A percentile compares a stretch with the other conserved stretches of the same genome.
These are phyloP conservation scores for Eucommia ulmoides DNA, from an alignment of 257 asterid species.

Conservation along the genomic window DNA sequence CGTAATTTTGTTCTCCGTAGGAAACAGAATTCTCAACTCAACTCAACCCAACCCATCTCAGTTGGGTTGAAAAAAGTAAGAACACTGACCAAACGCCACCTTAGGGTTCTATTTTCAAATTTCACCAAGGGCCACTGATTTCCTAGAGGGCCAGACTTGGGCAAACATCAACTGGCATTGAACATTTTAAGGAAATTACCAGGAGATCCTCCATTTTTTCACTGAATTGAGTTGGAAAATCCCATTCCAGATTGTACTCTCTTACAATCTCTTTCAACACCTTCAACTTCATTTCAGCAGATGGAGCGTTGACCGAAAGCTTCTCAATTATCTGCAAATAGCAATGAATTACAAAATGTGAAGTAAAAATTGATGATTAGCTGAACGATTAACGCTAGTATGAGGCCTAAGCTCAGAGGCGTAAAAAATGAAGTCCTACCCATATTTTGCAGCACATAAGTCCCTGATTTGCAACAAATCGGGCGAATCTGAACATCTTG, in stretches of 20 bases:
- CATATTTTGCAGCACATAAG: slow-evolving; percentile 70
- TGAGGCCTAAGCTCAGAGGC: slow-evolving; percentile 97
- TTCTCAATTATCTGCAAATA: slow-evolving; percentile 70
- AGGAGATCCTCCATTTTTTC: slow-evolving; percentile 87
- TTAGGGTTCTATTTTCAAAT: too few species aligned
- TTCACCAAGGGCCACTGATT: too few species aligned
- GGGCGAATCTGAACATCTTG: slow-evolving; percentile 93
- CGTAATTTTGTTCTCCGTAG: too few species aligned
- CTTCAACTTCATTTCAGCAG: slow-evolving; percentile 56
- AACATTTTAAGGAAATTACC: too few species aligned
- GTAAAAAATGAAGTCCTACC: slow-evolving; percentile 84
- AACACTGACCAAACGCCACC: too few species aligned
- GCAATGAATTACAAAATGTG: too few species aligned
- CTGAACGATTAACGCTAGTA: slow-evolving; percentile 89
- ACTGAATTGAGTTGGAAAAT: slow-evolving; percentile 56
- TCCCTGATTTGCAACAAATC: slow-evolving; percentile 71
- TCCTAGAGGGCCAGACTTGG: too few species aligned
- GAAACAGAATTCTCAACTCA: too few species aligned
- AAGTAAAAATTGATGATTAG: slow-evolving; percentile 26
- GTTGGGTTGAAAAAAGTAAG: too few species aligned
- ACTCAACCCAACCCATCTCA: too few species aligned
- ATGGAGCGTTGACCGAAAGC: slow-evolving; percentile 66
- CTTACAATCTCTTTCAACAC: slow-evolving; percentile 56
- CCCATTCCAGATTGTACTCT: slow-evolving; percentile 61
- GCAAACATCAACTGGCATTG: too few species aligned